A percentile compares a stretch with the other conserved stretches of the same genome.
These are phyloP conservation scores for Meyerozyma smithsonii DNA, from an alignment of 1,139 yeast genomes.

Conservation along the genomic window DNA sequence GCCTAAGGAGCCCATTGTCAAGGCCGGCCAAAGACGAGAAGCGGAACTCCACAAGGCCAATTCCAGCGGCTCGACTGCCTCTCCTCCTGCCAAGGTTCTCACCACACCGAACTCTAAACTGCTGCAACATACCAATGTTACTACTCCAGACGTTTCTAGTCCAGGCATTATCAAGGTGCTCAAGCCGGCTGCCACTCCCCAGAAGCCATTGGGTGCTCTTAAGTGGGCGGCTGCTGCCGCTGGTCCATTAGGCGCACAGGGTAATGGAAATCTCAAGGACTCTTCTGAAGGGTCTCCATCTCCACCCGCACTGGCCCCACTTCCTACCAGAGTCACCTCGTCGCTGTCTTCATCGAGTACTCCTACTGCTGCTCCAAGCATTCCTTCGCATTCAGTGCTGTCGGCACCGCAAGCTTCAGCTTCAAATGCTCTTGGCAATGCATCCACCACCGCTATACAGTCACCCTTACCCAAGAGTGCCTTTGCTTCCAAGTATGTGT, in stretches of 20 bases:
- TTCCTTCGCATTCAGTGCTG: constrained; percentile 3
- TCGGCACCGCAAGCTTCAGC: neutral
- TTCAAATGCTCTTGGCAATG: neutral
- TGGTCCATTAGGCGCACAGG: constrained; percentile 10
- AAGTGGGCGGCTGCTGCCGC: constrained; percentile 73
- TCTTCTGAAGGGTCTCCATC: neutral
- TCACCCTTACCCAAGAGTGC: neutral
- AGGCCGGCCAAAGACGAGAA: neutral
- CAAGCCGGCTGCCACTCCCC: constrained; percentile 66
- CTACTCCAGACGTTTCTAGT: neutral
- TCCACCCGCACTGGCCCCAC: neutral
- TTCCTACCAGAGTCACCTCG: neutral
- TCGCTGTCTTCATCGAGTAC: neutral
- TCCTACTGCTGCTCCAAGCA: neutral
- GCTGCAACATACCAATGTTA: neutral
- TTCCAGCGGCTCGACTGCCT: neutral
- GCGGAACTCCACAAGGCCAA: neutral
- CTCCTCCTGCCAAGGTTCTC: neutral
- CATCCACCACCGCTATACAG: neutral
- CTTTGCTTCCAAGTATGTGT: constrained; percentile 16
- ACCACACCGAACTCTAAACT: neutral
- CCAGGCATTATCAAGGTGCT: constrained; percentile 36
- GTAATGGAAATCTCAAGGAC: neutral
- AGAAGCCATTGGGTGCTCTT: constrained; percentile 58
- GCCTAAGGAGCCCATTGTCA: neutral